Percentiles rank a stretch among this genome's conserved stretches.
phyloP scores from a whole-genome alignment of 164 flowering plant species.

The Berberis thunbergii region DNA sequence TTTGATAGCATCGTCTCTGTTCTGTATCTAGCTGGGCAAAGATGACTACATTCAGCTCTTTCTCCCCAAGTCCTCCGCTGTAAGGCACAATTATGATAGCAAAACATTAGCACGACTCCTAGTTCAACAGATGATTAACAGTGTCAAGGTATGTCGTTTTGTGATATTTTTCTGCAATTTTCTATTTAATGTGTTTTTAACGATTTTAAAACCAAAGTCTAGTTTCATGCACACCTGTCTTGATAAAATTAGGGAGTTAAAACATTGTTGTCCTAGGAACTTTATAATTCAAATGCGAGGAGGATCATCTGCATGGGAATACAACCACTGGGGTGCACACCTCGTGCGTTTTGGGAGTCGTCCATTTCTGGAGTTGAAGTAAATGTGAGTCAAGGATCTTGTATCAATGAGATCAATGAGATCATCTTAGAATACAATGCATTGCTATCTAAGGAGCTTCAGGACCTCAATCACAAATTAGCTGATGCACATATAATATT shows the following conservation, averaged over 20 bases:
- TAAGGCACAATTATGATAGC: slow-evolving; percentile 12
- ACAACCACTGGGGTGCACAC: slow-evolving; percentile 62
- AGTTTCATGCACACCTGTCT: neutral
- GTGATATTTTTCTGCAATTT: neutral
- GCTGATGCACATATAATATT: slow-evolving; percentile 36
- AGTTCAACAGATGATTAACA: slow-evolving; percentile 36
- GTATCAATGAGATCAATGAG: slow-evolving; percentile 28
- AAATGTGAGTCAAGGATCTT: slow-evolving; percentile 8
- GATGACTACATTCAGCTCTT: slow-evolving; percentile 50
- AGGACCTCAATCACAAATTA: slow-evolving; percentile 27
- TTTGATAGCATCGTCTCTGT: slow-evolving; percentile 41
- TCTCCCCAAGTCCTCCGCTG: slow-evolving; percentile 16
- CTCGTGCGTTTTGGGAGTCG: slow-evolving; percentile 26
- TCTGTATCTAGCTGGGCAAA: slow-evolving; percentile 66
- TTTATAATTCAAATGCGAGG: slow-evolving; percentile 38
- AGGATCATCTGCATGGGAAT: slow-evolving; percentile 51
- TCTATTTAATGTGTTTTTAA: neutral
- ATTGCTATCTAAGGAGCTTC: slow-evolving; percentile 29
- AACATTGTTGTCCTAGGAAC: slow-evolving; percentile 12
- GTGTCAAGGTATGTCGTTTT: slow-evolving; percentile 13
- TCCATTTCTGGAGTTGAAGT: slow-evolving; percentile 7
- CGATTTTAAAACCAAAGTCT: neutral
- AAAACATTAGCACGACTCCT: slow-evolving; percentile 29
- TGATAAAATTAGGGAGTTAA: neutral
- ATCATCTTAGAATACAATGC: slow-evolving; percentile 36